A percentile compares a stretch with the other conserved stretches of the same genome.
Evolutionary conservation across 2,329 filamentous ascomycete genomes (phyloP).

Genomic region (Diatrype stigma): DNA sequence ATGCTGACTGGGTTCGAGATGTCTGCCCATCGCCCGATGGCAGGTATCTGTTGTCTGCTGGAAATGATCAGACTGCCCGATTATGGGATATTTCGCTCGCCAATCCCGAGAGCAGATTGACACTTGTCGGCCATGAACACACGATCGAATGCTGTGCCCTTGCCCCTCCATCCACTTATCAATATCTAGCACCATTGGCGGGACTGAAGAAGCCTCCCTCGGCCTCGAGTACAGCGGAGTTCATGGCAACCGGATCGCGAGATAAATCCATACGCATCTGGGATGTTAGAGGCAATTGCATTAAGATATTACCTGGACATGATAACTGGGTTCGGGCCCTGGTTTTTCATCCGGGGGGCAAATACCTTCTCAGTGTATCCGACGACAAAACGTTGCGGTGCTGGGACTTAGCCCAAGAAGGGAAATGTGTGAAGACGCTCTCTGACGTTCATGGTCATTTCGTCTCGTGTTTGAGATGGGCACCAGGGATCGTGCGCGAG

Average conservation of each 20-base stretch:
- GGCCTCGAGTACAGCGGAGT: conserved; percentile 72
- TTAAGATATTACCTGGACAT: conserved; percentile 81
- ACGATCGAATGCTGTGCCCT: conserved; percentile 81
- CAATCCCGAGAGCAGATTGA: conserved; percentile 67
- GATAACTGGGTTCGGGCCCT: conserved; percentile 91
- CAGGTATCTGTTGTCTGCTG: conserved; percentile 75
- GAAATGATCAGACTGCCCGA: conserved; percentile 75
- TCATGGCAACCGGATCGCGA: conserved; percentile 80
- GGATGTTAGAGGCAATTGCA: conserved; percentile 78
- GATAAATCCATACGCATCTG: conserved; percentile 90
- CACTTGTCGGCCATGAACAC: conserved; percentile 83
- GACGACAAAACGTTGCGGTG: conserved; percentile 92
- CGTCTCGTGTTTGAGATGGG: conserved; percentile 83
- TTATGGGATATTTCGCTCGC: conserved; percentile 78
- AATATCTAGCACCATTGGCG: conserved; percentile 71
- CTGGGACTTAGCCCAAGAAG: conserved; percentile 90
- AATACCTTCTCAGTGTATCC: conserved; percentile 78
- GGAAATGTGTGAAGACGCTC: conserved; percentile 81
- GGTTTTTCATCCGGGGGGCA: conserved; percentile 87
- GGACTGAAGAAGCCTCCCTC: conserved; percentile 80
- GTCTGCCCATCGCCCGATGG: conserved; percentile 80
- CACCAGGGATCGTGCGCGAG: conserved; percentile 68
- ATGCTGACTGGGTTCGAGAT: conserved; percentile 87
- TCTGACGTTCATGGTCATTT: conserved; percentile 78
- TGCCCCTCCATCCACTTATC: conserved; percentile 74